Percentiles rank a stretch among this genome's conserved stretches.
phyloP scores from a whole-genome alignment of 257 asterid species.

The Rauvolfia tetraphylla region DNA sequence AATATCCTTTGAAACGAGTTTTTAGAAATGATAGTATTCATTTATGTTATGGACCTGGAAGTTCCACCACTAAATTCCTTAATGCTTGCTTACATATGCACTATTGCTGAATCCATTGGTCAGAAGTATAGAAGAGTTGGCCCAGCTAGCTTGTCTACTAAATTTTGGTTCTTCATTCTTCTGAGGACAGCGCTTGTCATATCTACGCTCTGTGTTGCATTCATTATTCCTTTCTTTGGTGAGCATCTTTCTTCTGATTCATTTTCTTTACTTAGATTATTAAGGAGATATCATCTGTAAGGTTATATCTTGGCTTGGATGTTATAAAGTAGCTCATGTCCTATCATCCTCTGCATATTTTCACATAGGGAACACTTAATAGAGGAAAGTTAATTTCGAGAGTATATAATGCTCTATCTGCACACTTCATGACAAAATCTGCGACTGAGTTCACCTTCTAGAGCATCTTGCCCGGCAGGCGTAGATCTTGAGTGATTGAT shows the following conservation, averaged over 20 bases:
- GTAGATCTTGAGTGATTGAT: too few relatives aligned
- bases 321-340: neutral
- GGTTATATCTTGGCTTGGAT: neutral
- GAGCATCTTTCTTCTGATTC: constrained; percentile 10
- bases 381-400: neutral
- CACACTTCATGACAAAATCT: neutral
- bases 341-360: neutral
- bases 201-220: constrained; percentile 68
- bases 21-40: neutral
- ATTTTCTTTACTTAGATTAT: neutral
- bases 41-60: neutral
- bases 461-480: neutral
- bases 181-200: constrained; percentile 59
- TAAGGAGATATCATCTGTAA: neutral
- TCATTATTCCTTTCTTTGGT: constrained; percentile 80
- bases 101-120: constrained; percentile 76
- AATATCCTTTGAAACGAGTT: constrained; percentile 56
- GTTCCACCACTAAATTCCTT: constrained; percentile 36
- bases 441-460: neutral
- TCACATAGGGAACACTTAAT: neutral
- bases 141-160: constrained; percentile 41
- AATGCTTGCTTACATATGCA: constrained; percentile 50
- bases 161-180: constrained; percentile 56
- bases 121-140: constrained; percentile 68
- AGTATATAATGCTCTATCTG: neutral